Evolutionary conservation across 345 rosid genomes (phyloP), one percentile per base, ranked within the genome.

Genomic region (Sonneratia alba): DNA sequence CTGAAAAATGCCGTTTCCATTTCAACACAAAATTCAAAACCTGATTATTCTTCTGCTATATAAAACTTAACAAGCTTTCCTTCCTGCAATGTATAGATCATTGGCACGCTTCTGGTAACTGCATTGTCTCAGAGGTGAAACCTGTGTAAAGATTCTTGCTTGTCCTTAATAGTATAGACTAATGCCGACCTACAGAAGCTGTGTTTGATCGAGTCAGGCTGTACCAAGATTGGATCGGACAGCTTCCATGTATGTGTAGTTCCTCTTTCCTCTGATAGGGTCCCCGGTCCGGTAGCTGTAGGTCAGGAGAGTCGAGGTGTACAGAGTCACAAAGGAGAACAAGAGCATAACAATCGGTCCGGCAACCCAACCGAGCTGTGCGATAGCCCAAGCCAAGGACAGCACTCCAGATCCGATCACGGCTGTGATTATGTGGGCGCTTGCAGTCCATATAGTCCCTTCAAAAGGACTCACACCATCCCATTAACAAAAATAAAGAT

Each of bases 201-300:
- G 48, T 36, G 24, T 24, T 27, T 27, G 32, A 27, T 27, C 32
- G 45, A 9, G 45, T 42, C 45, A 42, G 32, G 32, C 32, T 36
- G 24, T 80, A 80, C 86, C 86, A n/a, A 83, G 82, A 48, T 74
- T 83, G 69, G 88, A 74, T 11, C 80, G 68, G 66, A 88, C 87
- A 56, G 85, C 90, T 59, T 88, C 90, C 82, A 75, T 82, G 78
- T 88, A 88, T 47, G 90, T 88, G 69, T 88, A 79, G 76, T 86
- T 85, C 63, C 92, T 70, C 77, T 79, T 83, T 75, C 92, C 90
- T 6, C 55, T 69, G 4, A 70, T 34, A 15, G 83, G 80, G 55
- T 88, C 86, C 3, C 85, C 87, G 0, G 83, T 69, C 11, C 90
- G 87, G 80, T 86, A 86, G 71, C 90, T 85, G 24, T 77, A 77